Evolutionary conservation across 306 rosid genomes (phyloP).

Genomic region (Macrotyloma uniflorum): DNA sequence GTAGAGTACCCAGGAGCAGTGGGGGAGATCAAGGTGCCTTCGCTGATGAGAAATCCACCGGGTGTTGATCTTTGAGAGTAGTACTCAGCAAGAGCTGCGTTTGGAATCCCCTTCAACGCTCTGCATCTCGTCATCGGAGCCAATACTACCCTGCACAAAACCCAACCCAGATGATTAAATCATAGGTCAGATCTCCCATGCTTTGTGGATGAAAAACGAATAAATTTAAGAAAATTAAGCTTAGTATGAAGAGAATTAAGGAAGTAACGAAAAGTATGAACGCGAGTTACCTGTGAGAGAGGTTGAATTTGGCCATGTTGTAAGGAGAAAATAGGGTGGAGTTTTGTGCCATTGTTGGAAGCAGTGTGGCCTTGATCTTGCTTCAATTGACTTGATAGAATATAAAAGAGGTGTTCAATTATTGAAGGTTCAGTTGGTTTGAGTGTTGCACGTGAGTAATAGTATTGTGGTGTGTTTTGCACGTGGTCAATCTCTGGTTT

Average conservation of each 20-base stretch:
- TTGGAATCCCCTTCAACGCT: slow-evolving; percentile 48
- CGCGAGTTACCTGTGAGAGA: not conserved
- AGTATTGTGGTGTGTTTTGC: not conserved
- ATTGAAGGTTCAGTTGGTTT: not conserved
- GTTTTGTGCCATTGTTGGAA: not conserved
- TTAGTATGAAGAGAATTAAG: not conserved
- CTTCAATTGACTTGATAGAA: not conserved
- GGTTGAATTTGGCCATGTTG: not conserved
- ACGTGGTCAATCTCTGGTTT: not conserved
- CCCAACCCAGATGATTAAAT: not conserved
- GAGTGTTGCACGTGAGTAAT: not conserved
- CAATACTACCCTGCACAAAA: slow-evolving; percentile 41
- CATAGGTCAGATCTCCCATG: not conserved
- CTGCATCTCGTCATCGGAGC: slow-evolving; percentile 64
- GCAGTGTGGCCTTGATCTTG: not conserved
- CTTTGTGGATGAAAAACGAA: not conserved
- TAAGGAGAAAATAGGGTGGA: not conserved
- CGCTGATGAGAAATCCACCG: slow-evolving; percentile 47
- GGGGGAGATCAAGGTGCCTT: slow-evolving; percentile 55
- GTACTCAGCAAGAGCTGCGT: slow-evolving; percentile 35
- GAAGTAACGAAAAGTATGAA: not conserved
- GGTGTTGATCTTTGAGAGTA: slow-evolving; percentile 51
- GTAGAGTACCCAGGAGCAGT: slow-evolving; percentile 43
- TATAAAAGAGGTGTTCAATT: too few relatives aligned
- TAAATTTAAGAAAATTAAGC: too few relatives aligned